These are phyloP conservation scores for Nicotiana obtusifolia DNA, from an alignment of 257 asterid genomes.

Conservation along the genomic window DNA sequence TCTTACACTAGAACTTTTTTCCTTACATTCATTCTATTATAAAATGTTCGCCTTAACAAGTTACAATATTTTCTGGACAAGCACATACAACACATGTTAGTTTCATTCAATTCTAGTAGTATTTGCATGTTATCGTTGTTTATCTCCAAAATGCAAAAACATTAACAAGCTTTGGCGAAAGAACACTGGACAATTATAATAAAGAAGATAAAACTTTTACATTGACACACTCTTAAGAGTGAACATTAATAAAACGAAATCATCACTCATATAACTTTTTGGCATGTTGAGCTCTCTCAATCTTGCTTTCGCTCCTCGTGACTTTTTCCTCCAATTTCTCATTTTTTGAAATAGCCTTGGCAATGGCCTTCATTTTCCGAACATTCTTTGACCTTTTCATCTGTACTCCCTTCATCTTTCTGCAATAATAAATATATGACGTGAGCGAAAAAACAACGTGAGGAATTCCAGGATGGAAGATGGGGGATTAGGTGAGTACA, in stretches of 20 bases:
- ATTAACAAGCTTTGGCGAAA: background rate
- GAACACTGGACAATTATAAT: background rate
- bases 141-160: background rate
- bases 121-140: background rate
- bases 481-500: background rate
- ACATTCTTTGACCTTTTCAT: constrained; percentile 68
- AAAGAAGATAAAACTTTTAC: background rate
- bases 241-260: background rate
- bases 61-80: background rate
- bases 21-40: too few relatives aligned
- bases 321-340: constrained; percentile 46
- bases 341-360: constrained; percentile 47
- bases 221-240: background rate
- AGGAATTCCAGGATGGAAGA: background rate
- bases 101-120: background rate
- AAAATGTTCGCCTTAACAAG: background rate
- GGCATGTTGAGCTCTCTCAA: constrained; percentile 43
- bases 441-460: background rate
- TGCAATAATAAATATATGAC: constrained; percentile 17
- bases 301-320: constrained; percentile 48
- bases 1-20: too few relatives aligned
- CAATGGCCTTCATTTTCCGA: constrained; percentile 62
- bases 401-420: constrained; percentile 47
- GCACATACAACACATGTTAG: background rate
- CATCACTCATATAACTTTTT: constrained; percentile 41